Conservation (phyloP, 2,329 filamentous ascomycete species). For the Ophiosphaerella korrae region DNA sequence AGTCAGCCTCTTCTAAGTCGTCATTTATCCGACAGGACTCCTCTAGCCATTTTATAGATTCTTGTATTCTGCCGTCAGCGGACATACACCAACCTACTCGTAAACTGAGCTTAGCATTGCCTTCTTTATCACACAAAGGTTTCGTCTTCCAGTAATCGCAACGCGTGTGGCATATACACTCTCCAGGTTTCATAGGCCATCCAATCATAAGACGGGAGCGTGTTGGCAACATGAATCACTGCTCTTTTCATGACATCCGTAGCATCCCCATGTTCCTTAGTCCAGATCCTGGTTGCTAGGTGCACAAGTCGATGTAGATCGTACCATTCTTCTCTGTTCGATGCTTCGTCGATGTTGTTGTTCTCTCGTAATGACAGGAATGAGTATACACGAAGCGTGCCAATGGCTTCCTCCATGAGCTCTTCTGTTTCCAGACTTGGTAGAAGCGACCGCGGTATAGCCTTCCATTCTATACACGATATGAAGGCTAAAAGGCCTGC, state of each 20-base stretch:
- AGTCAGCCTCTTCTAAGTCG: neutral
- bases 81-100: neutral
- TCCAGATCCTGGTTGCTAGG: too few relatives aligned
- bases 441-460: slow-evolving; percentile 20
- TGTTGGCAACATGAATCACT: too few relatives aligned
- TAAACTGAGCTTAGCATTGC: neutral
- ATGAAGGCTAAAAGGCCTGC: slow-evolving; percentile 30
- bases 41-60: slow-evolving; percentile 2
- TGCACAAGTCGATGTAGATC: too few relatives aligned
- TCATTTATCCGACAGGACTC: neutral
- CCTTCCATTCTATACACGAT: slow-evolving; percentile 13
- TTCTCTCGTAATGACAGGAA: too few relatives aligned
- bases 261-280: too few relatives aligned
- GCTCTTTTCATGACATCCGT: too few relatives aligned
- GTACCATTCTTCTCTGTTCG: too few relatives aligned
- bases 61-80: neutral
- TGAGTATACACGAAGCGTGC: too few relatives aligned
- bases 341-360: too few relatives aligned
- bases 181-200: slow-evolving; percentile 14
- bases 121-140: neutral
- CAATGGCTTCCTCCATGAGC: too few relatives aligned
- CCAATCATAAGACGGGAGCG: slow-evolving; percentile 12
- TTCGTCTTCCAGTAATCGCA: slow-evolving; percentile 7
- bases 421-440: slow-evolving; percentile 3
- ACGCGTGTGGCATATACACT: slow-evolving; percentile 17